Evolutionary conservation across 805 yeast species (phyloP), one percentile per base, ranked within the genome.

Genomic region (Hanseniaspora opuntiae): DNA sequence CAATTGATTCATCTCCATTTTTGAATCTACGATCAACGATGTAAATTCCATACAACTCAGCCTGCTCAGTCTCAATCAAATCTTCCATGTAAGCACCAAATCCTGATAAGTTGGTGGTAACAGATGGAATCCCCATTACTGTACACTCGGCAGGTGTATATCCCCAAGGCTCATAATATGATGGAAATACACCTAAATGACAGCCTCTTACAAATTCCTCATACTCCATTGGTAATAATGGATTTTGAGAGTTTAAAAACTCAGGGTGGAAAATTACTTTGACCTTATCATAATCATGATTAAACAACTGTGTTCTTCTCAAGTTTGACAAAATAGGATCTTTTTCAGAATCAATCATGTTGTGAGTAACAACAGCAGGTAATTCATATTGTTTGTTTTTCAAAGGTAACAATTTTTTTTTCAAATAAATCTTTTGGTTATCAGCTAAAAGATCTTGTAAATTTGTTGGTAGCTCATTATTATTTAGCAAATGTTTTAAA

Each of bases 71-170:
- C 65, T 90, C 97, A 66, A 90, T 90, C 58, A 90, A 74, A 67
- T 90, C 97, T 70, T 90, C 98, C 97, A 90, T 90, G 71, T 90
- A 90, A 59, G 97, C 94, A 48, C 98, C 98, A 65, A 90, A 90
- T 1, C 98, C 98, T 2, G 96, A 86, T 56, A 90, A 71, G 66
- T 90, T 90, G 41, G 98, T 90, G 11, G 98, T 90, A 63, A 90
- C 86, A 7, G 96, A 86, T 17, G 98, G 98, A 56, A 93, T 95
- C 54, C 98, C 98, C 98, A 90, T 90, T 24, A 93, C 98, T 0
- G 98, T 90, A 73, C 98, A 93, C 68, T 90, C 98, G 9, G 97
- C 97, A 3, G 98, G 98, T 2, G 98, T 90, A 68, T 90, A 90
- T 39, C 98, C 98, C 98, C 98, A 90, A 4, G 98, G 98, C 71